Conservation (phyloP, 306 rosid species). For the Pyrus pyrifolia region DNA sequence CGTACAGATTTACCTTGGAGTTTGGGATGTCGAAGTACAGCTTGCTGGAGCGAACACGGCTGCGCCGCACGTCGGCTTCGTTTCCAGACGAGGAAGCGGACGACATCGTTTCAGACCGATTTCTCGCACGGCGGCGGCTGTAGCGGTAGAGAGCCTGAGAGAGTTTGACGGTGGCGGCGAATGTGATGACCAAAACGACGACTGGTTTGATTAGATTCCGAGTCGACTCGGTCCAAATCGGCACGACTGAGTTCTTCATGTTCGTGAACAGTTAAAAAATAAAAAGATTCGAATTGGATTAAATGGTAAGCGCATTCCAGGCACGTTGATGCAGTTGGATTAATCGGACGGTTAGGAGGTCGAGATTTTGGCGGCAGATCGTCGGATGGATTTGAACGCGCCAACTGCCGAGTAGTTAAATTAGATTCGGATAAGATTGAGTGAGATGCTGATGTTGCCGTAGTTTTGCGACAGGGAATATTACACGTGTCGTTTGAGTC, state of each 20-base stretch:
- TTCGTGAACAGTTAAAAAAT: not conserved
- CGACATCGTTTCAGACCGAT: constrained; percentile 36
- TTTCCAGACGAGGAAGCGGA: constrained; percentile 31
- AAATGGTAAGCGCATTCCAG: not conserved
- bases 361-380: not conserved
- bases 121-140: constrained; percentile 3
- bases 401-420: not conserved
- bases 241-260: not conserved
- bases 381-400: not conserved
- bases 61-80: constrained; percentile 32
- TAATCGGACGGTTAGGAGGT: not conserved
- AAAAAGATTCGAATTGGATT: not conserved
- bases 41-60: constrained; percentile 72
- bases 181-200: not conserved
- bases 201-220: constrained; percentile 12
- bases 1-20: constrained; percentile 45
- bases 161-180: constrained; percentile 13
- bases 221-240: constrained; percentile 16
- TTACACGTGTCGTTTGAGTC: not conserved
- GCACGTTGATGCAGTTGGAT: not conserved
- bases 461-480: not conserved
- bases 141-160: constrained; percentile 10
- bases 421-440: not conserved
- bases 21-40: constrained; percentile 65
- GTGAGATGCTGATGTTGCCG: not conserved